Percentiles rank a stretch among this genome's conserved stretches.
Conservation (phyloP, 1,284 basidiomycete genomes). For the Ceratobasidium sp. region DNA sequence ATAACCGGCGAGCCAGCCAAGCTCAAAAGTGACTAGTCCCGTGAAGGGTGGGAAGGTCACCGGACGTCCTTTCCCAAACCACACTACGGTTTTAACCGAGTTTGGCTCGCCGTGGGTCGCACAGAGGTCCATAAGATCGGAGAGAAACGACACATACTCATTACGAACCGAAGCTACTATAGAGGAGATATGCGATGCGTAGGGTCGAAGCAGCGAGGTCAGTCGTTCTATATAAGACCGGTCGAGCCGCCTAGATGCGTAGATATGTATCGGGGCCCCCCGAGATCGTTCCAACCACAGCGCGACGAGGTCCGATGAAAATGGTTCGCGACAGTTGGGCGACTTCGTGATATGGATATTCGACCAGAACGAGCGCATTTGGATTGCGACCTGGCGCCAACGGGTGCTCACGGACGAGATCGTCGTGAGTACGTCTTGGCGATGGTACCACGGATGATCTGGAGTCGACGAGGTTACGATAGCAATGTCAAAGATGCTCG, state of each 20-base stretch:
- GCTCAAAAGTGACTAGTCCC: background rate
- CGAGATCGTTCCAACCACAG: slow-evolving; percentile 2
- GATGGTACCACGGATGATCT: background rate
- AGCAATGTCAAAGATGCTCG: background rate
- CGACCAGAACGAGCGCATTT: background rate
- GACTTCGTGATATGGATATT: background rate
- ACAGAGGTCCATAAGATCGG: background rate
- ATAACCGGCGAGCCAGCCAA: background rate
- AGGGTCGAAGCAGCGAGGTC: background rate
- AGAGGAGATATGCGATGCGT: background rate
- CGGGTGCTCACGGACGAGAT: slow-evolving; percentile 13
- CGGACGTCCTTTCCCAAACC: background rate
- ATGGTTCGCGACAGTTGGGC: background rate
- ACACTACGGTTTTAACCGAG: background rate
- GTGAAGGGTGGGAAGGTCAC: background rate
- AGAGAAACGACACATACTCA: too few species aligned
- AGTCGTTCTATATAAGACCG: background rate
- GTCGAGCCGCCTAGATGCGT: background rate
- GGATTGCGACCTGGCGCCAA: slow-evolving; percentile 13
- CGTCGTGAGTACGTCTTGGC: background rate
- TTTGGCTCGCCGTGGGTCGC: background rate
- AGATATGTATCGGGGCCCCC: background rate
- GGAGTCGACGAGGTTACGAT: background rate
- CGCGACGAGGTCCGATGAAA: background rate
- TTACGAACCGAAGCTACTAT: too few species aligned